Base-by-base conservation (phyloP, 768 basidiomycete species). In the Hortiboletus flavorubellus region DNA sequence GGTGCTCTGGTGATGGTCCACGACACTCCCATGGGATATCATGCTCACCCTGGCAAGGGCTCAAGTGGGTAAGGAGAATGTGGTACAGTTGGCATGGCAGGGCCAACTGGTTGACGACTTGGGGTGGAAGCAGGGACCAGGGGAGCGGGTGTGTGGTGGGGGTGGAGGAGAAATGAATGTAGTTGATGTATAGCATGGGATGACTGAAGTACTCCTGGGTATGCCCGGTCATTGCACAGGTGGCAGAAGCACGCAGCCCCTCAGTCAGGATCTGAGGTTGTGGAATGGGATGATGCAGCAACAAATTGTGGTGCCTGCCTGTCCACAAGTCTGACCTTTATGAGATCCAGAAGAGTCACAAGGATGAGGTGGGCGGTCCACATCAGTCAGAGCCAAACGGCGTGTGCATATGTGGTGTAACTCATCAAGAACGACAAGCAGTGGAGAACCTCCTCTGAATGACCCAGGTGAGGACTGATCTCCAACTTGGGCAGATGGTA, bases 371-470 rank as follows among this genome's bases (percentile, higher is more conserved):
- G 81, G 81, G 8, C 83, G 77, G 50, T 88, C 86, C 9, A 87
- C 78, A 12, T 75, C 80, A 89, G 92, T 93, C 0, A 89, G 89
- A 5, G 89, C 89, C 23, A 93, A 1, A 76, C 2, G 81, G 86
- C 0, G 87, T 81, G 58, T 89, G 87, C 4, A 80, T 0, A 76
- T 66, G 51, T 89, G 87, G n/a, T 86, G 80, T 8, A 75, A 76
- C 62, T 92, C 91, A 56, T 91, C 89, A 9, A 92, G 72, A 49
- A 89, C 79, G 40, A 92, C 86, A 11, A 90, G 90, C 7, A 90
- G 90, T 0, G 90, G 91, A 3, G 89, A 87, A 2, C 89, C 88
- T 37, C 90, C 90, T 58, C 91, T 75, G 76, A 91, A 93, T 12
- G 91, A 90, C 16, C 82, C 81, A 0, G 88, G 86, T 2, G 83